These are phyloP conservation scores for Paspalum vaginatum DNA, from an alignment of 176 grass and related monocot genomes.

Conservation along the genomic window DNA sequence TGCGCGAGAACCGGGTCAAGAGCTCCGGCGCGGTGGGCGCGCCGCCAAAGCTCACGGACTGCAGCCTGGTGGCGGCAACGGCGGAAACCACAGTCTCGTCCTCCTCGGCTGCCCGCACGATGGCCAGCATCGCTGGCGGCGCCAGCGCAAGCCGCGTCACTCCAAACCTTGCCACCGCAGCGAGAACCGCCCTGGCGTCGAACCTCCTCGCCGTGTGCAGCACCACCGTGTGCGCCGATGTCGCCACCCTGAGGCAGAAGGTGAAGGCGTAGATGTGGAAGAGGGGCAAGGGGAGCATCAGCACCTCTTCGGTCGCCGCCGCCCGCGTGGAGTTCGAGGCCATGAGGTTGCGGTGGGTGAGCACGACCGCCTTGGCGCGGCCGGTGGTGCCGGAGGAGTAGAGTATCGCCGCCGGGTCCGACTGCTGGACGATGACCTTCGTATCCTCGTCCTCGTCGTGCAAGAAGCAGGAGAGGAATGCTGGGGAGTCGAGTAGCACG, in stretches of 20 bases:
- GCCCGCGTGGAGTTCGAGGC: not conserved
- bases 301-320: not conserved
- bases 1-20: slow-evolving; percentile 31
- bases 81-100: slow-evolving; percentile 41
- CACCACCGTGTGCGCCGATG: slow-evolving; percentile 23
- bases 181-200: slow-evolving; percentile 30
- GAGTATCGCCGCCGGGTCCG: slow-evolving; percentile 43
- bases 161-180: slow-evolving; percentile 4
- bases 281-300: slow-evolving; percentile 42
- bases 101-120: slow-evolving; percentile 33
- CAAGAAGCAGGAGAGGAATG: slow-evolving; percentile 35
- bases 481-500: slow-evolving; percentile 43
- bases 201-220: slow-evolving; percentile 46
- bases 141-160: slow-evolving; percentile 45
- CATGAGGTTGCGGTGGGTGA: slow-evolving; percentile 4
- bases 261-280: slow-evolving; percentile 54
- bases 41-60: slow-evolving; percentile 36
- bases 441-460: not conserved
- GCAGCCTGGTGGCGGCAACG: not conserved
- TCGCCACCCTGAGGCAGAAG: slow-evolving; percentile 36
- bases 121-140: slow-evolving; percentile 40
- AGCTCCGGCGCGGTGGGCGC: slow-evolving; percentile 24
- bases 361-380: not conserved
- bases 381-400: not conserved
- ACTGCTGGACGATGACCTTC: slow-evolving; percentile 31